phyloP scores from a whole-genome alignment of 768 basidiomycete species.

The Pseudohyphozyma bogoriensis region DNA sequence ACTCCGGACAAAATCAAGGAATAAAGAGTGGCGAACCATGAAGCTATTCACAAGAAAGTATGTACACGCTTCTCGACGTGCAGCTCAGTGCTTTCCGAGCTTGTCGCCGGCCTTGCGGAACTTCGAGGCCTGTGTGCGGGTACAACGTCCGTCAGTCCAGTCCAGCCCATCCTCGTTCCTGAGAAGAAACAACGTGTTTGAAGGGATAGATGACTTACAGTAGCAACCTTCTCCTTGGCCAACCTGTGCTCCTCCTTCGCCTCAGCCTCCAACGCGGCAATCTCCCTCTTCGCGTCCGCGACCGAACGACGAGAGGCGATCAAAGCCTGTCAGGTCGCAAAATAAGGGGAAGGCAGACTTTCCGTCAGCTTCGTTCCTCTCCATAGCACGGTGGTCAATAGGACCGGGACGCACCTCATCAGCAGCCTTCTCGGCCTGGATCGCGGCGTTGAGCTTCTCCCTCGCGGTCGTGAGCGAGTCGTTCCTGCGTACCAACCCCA shows the following conservation, averaged over 20 bases:
- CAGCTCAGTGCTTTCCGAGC: conserved; percentile 1
- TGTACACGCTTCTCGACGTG: too few species aligned
- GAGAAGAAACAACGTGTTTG: too few species aligned
- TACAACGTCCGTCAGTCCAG: not conserved
- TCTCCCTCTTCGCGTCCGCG: conserved; percentile 6
- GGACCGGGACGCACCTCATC: conserved; percentile 7
- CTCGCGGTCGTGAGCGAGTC: not conserved
- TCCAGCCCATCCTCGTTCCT: not conserved
- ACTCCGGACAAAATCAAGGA: too few species aligned
- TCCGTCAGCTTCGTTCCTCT: not conserved
- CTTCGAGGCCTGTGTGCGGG: not conserved
- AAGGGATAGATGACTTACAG: not conserved
- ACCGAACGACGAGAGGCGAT: not conserved
- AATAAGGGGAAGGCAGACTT: not conserved
- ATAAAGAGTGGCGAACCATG: too few species aligned
- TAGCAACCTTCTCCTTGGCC: not conserved
- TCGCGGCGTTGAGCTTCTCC: conserved; percentile 3
- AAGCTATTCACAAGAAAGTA: too few species aligned
- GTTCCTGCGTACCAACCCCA: not conserved
- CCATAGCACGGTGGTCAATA: not conserved
- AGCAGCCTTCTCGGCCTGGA: conserved; percentile 1
- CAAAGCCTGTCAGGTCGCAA: not conserved
- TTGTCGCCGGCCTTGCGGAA: not conserved
- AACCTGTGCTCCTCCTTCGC: conserved; percentile 3
- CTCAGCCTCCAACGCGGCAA: conserved; percentile 8